Percentiles rank a stretch among this genome's conserved stretches.
phyloP scores from a whole-genome alignment of 2,329 filamentous ascomycete genomes.

The Aureobasidium sp. region DNA sequence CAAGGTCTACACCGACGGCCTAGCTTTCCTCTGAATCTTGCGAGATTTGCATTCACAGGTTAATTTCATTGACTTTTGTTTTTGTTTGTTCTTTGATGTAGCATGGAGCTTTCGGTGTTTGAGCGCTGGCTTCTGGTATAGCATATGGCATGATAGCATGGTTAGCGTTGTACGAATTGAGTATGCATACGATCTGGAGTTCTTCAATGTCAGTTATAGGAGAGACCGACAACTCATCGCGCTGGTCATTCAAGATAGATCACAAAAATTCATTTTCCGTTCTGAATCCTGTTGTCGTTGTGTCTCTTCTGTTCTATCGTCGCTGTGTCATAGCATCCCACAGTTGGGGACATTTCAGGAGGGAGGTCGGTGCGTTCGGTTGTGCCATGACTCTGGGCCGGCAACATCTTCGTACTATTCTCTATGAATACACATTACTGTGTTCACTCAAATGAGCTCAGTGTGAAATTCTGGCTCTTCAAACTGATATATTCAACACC shows the following conservation, averaged over 20 bases:
- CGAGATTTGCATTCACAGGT: slow-evolving; percentile 31
- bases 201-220: not conserved
- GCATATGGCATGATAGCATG: not conserved
- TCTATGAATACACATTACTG: too few species aligned
- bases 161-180: not conserved
- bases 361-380: not conserved
- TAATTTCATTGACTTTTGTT: not conserved
- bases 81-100: not conserved
- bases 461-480: too few species aligned
- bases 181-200: not conserved
- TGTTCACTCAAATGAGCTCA: too few species aligned
- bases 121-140: not conserved
- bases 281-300: too few species aligned
- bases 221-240: not conserved
- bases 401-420: not conserved
- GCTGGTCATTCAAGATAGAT: not conserved
- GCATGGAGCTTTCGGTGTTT: not conserved
- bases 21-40: slow-evolving; percentile 30
- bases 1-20: slow-evolving; percentile 20
- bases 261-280: not conserved
- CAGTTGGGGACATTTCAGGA: not conserved
- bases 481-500: too few species aligned
- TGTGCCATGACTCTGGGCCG: not conserved
- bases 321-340: not conserved
- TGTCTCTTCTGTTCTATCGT: too few species aligned